phyloP scores from a whole-genome alignment of 805 yeast species.

The Kuraishia piskuri region DNA sequence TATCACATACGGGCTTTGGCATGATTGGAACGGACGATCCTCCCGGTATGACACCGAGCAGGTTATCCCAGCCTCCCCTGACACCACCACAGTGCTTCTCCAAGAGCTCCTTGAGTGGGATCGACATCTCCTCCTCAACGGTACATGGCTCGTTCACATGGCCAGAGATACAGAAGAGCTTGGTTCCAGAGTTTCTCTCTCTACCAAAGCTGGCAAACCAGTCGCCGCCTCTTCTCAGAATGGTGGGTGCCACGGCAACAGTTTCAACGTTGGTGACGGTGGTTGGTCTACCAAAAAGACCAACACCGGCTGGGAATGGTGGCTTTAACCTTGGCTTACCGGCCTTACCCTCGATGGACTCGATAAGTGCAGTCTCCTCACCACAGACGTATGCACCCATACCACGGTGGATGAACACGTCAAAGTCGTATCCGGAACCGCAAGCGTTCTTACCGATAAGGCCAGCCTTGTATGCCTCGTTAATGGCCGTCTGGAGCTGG shows the following conservation, averaged over 20 bases:
- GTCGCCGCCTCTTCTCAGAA: slow-evolving; percentile 79
- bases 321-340: slow-evolving; percentile 93
- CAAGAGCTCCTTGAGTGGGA: slow-evolving; percentile 71
- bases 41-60: slow-evolving; percentile 83
- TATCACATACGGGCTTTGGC: slow-evolving; percentile 58
- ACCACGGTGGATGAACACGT: slow-evolving; percentile 80
- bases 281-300: slow-evolving; percentile 83
- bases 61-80: slow-evolving; percentile 89
- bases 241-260: slow-evolving; percentile 84
- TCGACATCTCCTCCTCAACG: slow-evolving; percentile 91
- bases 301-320: slow-evolving; percentile 93
- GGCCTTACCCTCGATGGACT: slow-evolving; percentile 85
- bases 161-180: slow-evolving; percentile 80
- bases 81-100: slow-evolving; percentile 90
- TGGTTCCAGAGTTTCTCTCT: slow-evolving; percentile 77
- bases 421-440: slow-evolving; percentile 80
- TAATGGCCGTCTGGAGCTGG: slow-evolving; percentile 69
- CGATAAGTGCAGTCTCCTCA: slow-evolving; percentile 86
- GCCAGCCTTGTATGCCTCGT: slow-evolving; percentile 80
- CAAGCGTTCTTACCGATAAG: slow-evolving; percentile 78
- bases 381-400: slow-evolving; percentile 94
- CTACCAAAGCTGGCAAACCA: slow-evolving; percentile 85
- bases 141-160: slow-evolving; percentile 91
- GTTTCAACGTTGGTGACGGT: slow-evolving; percentile 91
- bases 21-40: slow-evolving; percentile 83